Evolutionary conservation across 1,139 yeast genomes (phyloP).

Genomic region (Nakaseomyces uthaithaninus): DNA sequence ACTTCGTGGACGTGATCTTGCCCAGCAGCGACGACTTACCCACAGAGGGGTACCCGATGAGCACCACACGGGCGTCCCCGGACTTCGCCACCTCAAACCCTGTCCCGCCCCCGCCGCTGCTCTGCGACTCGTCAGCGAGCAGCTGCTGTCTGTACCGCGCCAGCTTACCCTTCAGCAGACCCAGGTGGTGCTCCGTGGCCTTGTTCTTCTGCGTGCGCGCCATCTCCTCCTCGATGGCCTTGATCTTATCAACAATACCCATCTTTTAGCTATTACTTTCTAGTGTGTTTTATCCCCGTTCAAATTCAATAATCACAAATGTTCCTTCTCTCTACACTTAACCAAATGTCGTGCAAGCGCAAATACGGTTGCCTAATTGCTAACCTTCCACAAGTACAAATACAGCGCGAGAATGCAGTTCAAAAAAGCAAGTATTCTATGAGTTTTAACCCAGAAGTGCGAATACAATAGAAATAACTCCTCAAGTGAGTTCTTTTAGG

Average conservation of each 20-base stretch:
- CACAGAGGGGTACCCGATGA: slow-evolving; percentile 95
- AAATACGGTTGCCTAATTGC: no score
- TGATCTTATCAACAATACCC: slow-evolving; percentile 59
- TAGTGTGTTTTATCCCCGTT: no score
- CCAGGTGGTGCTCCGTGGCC: slow-evolving; percentile 96
- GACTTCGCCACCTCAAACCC: slow-evolving; percentile 95
- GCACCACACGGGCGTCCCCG: slow-evolving; percentile 92
- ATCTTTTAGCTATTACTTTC: slow-evolving; percentile 16
- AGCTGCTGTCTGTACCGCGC: slow-evolving; percentile 92
- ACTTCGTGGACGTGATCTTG: slow-evolving; percentile 83
- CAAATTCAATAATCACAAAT: no score
- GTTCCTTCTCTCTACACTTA: no score
- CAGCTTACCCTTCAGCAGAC: slow-evolving; percentile 84
- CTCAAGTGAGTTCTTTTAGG: no score
- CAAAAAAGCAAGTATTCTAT: no score
- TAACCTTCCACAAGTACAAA: no score
- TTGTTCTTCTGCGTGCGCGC: slow-evolving; percentile 94
- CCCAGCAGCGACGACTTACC: slow-evolving; percentile 89
- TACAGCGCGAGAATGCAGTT: no score
- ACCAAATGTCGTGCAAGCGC: no score
- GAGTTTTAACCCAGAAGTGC: no score
- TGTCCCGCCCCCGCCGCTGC: slow-evolving; percentile 63
- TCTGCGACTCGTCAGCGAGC: slow-evolving; percentile 79
- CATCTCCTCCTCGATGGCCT: slow-evolving; percentile 86
- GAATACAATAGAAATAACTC: no score